Evolutionary conservation across 1,139 yeast species (phyloP).

Genomic region (Debaryomyces psychrophilus): DNA sequence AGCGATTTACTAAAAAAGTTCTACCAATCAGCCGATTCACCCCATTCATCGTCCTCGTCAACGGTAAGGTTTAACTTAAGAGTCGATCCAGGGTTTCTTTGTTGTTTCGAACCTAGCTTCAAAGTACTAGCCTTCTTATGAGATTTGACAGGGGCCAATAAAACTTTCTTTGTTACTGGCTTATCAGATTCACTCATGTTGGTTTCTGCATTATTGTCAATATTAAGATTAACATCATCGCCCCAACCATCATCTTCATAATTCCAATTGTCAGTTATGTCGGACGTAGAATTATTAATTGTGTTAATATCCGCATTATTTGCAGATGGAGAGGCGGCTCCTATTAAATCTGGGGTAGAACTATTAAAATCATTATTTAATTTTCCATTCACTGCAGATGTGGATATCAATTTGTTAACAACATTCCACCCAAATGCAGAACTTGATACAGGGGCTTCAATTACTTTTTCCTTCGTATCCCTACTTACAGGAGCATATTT

Average conservation of each 20-base stretch:
- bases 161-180: slow-evolving; percentile 12
- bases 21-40: slow-evolving; percentile 28
- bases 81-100: slow-evolving; percentile 27
- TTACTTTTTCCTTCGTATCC: slow-evolving; percentile 4
- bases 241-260: slow-evolving; percentile 39
- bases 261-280: slow-evolving; percentile 15
- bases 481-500: slow-evolving; percentile 28
- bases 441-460: slow-evolving; percentile 9
- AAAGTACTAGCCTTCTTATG: slow-evolving; percentile 27
- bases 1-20: neutral
- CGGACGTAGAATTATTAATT: slow-evolving; percentile 16
- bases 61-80: slow-evolving; percentile 43
- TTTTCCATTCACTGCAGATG: slow-evolving; percentile 36
- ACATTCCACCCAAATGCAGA: slow-evolving; percentile 42
- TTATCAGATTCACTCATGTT: slow-evolving; percentile 10
- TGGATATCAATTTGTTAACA: slow-evolving; percentile 40
- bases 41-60: slow-evolving; percentile 60
- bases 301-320: slow-evolving; percentile 16
- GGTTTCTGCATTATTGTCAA: slow-evolving; percentile 10
- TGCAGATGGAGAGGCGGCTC: slow-evolving; percentile 26
- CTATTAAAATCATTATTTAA: slow-evolving; percentile 42
- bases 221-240: slow-evolving; percentile 21
- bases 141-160: slow-evolving; percentile 9
- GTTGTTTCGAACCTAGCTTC: slow-evolving; percentile 29
- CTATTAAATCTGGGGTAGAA: slow-evolving; percentile 45